phyloP scores from a whole-genome alignment of 768 basidiomycete species.

The Hygrophorus russula region DNA sequence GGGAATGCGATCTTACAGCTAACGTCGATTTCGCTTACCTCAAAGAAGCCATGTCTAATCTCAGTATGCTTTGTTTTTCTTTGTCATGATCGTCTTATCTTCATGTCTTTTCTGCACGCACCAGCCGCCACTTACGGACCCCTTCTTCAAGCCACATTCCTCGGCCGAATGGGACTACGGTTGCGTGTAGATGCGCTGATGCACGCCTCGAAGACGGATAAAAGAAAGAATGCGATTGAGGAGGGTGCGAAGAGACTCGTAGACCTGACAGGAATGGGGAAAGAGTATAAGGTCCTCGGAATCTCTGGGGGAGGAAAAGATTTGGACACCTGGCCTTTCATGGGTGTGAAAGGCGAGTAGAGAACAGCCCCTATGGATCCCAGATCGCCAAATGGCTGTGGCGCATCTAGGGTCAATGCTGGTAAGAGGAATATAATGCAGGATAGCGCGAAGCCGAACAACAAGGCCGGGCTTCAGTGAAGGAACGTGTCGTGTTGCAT shows the following conservation, averaged over 20 bases:
- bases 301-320: conserved; percentile 15
- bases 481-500: too few relatives aligned
- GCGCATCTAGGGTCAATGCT: too few relatives aligned
- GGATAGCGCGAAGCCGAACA: too few relatives aligned
- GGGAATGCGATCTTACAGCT: conserved; percentile 86
- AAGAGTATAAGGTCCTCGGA: conserved; percentile 75
- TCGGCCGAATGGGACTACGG: conserved; percentile 65
- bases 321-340: conserved; percentile 23
- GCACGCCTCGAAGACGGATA: conserved; percentile 34
- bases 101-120: conserved; percentile 17
- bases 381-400: too few relatives aligned
- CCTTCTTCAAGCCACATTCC: conserved; percentile 65
- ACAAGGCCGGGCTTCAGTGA: too few relatives aligned
- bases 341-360: conserved; percentile 7
- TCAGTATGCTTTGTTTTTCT: conserved; percentile 34
- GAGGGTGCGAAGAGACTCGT: conserved; percentile 61
- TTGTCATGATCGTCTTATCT: neutral
- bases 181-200: conserved; percentile 55
- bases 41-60: conserved; percentile 57
- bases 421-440: too few relatives aligned
- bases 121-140: conserved; percentile 48
- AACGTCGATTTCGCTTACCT: conserved; percentile 94
- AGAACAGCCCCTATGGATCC: too few relatives aligned
- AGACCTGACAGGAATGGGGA: conserved; percentile 77
- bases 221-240: conserved; percentile 40